phyloP scores from a whole-genome alignment of 441 rosid genomes.

The Adansonia rubrostipa region DNA sequence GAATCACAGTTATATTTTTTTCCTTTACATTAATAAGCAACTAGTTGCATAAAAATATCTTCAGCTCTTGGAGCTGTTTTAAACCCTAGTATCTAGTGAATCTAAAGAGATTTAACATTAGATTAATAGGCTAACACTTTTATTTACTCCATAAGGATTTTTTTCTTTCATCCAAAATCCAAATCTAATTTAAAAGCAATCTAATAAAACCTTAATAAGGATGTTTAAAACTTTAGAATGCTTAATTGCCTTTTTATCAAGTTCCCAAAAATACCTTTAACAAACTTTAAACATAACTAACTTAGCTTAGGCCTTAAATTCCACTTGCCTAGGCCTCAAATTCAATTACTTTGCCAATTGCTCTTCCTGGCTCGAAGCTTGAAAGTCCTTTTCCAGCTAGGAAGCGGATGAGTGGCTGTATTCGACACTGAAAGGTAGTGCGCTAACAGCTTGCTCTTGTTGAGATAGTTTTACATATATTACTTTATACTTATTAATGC shows the following conservation, averaged over 20 bases:
- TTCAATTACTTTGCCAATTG: constrained; percentile 69
- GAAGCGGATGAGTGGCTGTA: too few relatives aligned
- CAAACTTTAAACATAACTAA: neutral
- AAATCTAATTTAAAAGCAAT: neutral
- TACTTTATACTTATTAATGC: too few relatives aligned
- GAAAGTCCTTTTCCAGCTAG: too few relatives aligned
- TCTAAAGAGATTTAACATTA: neutral
- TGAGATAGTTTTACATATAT: too few relatives aligned
- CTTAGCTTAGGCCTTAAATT: too few relatives aligned
- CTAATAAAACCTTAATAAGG: constrained; percentile 21
- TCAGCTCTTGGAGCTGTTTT: neutral
- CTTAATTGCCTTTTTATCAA: neutral
- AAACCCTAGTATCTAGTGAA: neutral
- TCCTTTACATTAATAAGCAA: neutral
- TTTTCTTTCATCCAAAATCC: neutral
- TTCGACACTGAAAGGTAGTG: too few relatives aligned
- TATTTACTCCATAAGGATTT: neutral
- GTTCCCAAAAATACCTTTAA: constrained; percentile 20
- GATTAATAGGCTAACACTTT: too few relatives aligned
- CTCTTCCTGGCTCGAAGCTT: too few relatives aligned
- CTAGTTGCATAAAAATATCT: neutral
- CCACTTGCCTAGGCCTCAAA: constrained; percentile 74
- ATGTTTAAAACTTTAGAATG: neutral
- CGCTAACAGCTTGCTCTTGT: too few relatives aligned
- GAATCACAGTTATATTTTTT: neutral